phyloP scores from a whole-genome alignment of 345 rosid species.

The Theobroma cacao region DNA sequence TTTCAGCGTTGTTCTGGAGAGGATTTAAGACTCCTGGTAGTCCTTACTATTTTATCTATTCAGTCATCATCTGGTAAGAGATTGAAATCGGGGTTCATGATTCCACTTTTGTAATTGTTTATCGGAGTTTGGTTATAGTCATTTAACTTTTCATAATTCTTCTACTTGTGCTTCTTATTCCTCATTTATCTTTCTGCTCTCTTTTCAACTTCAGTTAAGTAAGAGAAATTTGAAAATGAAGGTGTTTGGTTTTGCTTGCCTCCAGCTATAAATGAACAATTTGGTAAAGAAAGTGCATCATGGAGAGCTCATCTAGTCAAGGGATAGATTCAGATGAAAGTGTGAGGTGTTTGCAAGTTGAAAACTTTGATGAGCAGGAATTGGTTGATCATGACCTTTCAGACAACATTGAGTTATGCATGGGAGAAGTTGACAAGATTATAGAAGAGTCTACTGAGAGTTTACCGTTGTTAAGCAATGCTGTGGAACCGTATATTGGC shows the following conservation, averaged over 20 bases:
- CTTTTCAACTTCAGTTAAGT: not conserved
- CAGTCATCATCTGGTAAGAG: too few species aligned
- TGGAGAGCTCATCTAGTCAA: slow-evolving; percentile 38
- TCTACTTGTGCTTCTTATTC: not conserved
- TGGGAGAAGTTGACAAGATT: slow-evolving; percentile 37
- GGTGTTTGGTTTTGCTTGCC: not conserved
- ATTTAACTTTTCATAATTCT: not conserved
- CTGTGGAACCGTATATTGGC: slow-evolving; percentile 33
- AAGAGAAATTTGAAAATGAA: not conserved
- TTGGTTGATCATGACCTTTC: slow-evolving; percentile 31
- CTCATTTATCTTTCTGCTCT: not conserved
- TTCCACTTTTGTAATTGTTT: not conserved
- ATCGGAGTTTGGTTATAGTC: not conserved
- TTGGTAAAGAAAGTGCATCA: slow-evolving; percentile 15
- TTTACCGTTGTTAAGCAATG: slow-evolving; percentile 16
- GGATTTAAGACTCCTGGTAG: not conserved
- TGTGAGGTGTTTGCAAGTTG: slow-evolving; percentile 28
- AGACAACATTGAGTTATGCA: slow-evolving; percentile 27
- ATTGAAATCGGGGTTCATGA: not conserved
- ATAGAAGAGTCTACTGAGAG: slow-evolving; percentile 27
- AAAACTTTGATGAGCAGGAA: slow-evolving; percentile 29
- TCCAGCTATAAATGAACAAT: slow-evolving; percentile 14
- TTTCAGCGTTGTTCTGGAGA: not conserved
- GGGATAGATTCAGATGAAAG: slow-evolving; percentile 38
- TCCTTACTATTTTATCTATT: not conserved